Base-by-base conservation (phyloP, 805 yeast species). In the Kodamaea leandrae region DNA sequence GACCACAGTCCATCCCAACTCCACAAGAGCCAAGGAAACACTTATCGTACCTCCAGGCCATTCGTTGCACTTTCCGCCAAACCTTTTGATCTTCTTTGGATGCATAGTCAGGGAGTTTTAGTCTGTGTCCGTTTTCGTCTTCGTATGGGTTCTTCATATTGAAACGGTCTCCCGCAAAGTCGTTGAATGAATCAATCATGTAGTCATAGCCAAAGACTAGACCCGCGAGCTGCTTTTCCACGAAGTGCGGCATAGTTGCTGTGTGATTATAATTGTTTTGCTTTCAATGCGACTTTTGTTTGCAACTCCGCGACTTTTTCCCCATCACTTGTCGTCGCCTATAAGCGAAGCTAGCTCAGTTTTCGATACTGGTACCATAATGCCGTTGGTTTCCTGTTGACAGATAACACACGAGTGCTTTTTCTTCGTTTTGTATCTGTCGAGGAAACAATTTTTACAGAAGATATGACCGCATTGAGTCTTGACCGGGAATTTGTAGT, bases 41-140 rank as follows among this genome's bases (percentile, higher is more conserved):
- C 49, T 76, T 75, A 58, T 91, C 98, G 56, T 91, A 89, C 12
- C 74, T 54, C 96, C 96, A 90, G 0, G 97, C 97, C 45, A 78
- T 74, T 37, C 66, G 71, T 54, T 83, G 90, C n/a, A 89, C 66
- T 18, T 59, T 64, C 55, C 82, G 84, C 95, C 93, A 91, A 6
- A 72, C 65, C 51, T 76, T 75, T 35, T 73, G 76, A 48, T 88
- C 93, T 27, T 71, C 66, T 38, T 76, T 74, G 2, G 80, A 66
- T 15, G 60, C 51, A 15, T 49, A 42, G 15, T 73, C 72, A 1
- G 90, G 86, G 10, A 86, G 71, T 46, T 74, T 74, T 24, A 88
- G 70, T 45, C 79, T 73, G 37, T 72, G 72, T 9, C 79, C 95
- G 78, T 53, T 74, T 54, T 41, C 66, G 53, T 81, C 80, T 44